Evolutionary conservation across 495 filamentous ascomycete genomes (phyloP).

Genomic region (Pyrenula massariospora): DNA sequence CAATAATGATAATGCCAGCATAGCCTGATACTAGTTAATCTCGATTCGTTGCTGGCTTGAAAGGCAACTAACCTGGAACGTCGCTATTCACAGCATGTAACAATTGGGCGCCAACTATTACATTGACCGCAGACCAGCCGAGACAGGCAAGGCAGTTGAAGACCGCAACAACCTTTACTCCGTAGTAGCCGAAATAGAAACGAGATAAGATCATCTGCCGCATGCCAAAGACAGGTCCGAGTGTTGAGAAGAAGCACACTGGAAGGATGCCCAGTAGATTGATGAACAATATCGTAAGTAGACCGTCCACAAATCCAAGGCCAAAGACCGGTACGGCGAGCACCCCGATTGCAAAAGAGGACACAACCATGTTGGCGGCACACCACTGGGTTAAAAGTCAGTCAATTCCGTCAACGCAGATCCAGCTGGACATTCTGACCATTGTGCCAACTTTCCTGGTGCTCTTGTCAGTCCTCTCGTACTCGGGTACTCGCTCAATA

Average conservation of each 20-base stretch:
- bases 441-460: slow-evolving; percentile 62
- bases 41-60: too few relatives aligned
- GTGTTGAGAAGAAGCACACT: slow-evolving; percentile 70
- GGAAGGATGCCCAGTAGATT: slow-evolving; percentile 64
- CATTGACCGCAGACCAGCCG: slow-evolving; percentile 66
- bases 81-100: slow-evolving; percentile 61
- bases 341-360: slow-evolving; percentile 70
- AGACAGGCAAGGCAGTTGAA: slow-evolving; percentile 71
- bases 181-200: slow-evolving; percentile 69
- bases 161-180: slow-evolving; percentile 58
- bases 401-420: background rate
- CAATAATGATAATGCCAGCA: slow-evolving; percentile 69
- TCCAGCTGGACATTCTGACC: slow-evolving; percentile 34
- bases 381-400: slow-evolving; percentile 49
- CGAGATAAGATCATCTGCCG: slow-evolving; percentile 80
- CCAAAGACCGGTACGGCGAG: slow-evolving; percentile 54
- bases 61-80: slow-evolving; percentile 39
- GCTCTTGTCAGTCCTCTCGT: slow-evolving; percentile 57
- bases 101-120: slow-evolving; percentile 74
- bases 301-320: slow-evolving; percentile 66
- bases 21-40: too few relatives aligned
- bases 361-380: slow-evolving; percentile 74
- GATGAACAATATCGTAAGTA: slow-evolving; percentile 66
- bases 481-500: slow-evolving; percentile 66
- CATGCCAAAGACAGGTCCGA: slow-evolving; percentile 66